phyloP scores from a whole-genome alignment of 495 filamentous ascomycete genomes.

The Aspergillus mulundensis region DNA sequence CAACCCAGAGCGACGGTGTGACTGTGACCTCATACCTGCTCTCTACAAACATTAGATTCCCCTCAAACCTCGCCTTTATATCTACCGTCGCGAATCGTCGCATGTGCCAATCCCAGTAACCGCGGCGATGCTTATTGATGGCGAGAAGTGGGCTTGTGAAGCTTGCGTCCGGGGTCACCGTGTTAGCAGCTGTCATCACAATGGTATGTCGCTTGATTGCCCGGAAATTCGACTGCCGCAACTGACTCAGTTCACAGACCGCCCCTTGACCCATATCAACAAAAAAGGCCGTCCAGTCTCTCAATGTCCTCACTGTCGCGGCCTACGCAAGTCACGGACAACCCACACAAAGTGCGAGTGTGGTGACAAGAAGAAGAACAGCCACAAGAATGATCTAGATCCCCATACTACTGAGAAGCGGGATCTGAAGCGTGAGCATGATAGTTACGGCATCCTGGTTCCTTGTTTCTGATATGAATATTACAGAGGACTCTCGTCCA shows the following conservation, averaged over 20 bases:
- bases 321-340: constrained; percentile 93
- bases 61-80: constrained; percentile 10
- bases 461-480: constrained; percentile 37
- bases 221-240: constrained; percentile 18
- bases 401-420: constrained; percentile 50
- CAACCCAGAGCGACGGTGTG: constrained; percentile 7
- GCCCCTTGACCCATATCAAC: constrained; percentile 91
- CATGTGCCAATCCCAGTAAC: constrained; percentile 44
- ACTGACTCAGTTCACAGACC: constrained; percentile 56
- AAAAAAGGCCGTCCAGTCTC: constrained; percentile 98
- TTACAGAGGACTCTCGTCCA: constrained; percentile 56
- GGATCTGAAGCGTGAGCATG: constrained; percentile 59
- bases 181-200: constrained; percentile 90
- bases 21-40: constrained; percentile 4
- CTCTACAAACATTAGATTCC: constrained; percentile 19
- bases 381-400: constrained; percentile 62
- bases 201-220: constrained; percentile 56
- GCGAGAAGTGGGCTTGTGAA: constrained; percentile 89
- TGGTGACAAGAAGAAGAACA: constrained; percentile 73
- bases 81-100: constrained; percentile 40
- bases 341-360: constrained; percentile 97
- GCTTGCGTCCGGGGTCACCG: constrained; percentile 91
- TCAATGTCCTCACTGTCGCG: constrained; percentile 96
- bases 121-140: constrained; percentile 72
- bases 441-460: constrained; percentile 32